Base-by-base conservation (phyloP, 2,329 filamentous ascomycete genomes). In the Massarina eburnea region DNA sequence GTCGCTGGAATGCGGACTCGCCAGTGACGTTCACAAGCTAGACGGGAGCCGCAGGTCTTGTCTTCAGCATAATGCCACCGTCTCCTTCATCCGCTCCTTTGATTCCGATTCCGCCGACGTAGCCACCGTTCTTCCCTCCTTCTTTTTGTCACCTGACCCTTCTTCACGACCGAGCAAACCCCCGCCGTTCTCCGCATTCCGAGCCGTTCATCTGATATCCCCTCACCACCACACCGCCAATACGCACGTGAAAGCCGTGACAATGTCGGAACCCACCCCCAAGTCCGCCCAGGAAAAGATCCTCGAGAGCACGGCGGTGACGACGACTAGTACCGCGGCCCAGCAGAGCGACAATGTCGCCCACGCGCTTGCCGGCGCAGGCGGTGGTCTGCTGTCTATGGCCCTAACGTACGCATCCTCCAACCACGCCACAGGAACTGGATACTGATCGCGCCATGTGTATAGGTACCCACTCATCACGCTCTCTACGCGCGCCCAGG, bases 291-390 rank as follows among this genome's bases (percentile, higher is more conserved):
- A 65, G 45, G 52, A 58, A 45, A 68, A 65, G 57, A 64, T 69
- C 12, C 59, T 56, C 38, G 65, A 69, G 55, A 68, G 65, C 39
- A 67, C 62, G 17, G 53, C 63, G 15, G 30, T 55, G 7, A 48
- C 60, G 22, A 70, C 79, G 41, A 77, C 78, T 45, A 86, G 86
- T 58, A 77, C 84, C 36, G 81, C 83, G 37, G 76, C 86, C 36
- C 89, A 91, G 52, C 90, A 95, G 65, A 94, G 91, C 68, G 92
- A 97, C 79, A 96, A 96, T 78, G 90, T 97, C 67, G 91, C 92
- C 46, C 92, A 97, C 75, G 92, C 92, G 50, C 82, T 97, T 48
- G 89, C 91, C 45, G 92, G 92, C 57, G 89, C 91, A 40, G 94
- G 94, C 58, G 94, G 94, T 58, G 94, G 94, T 49, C 86, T 99